Conservation (phyloP, 1,284 basidiomycete species). For the Moniliella sp. region DNA sequence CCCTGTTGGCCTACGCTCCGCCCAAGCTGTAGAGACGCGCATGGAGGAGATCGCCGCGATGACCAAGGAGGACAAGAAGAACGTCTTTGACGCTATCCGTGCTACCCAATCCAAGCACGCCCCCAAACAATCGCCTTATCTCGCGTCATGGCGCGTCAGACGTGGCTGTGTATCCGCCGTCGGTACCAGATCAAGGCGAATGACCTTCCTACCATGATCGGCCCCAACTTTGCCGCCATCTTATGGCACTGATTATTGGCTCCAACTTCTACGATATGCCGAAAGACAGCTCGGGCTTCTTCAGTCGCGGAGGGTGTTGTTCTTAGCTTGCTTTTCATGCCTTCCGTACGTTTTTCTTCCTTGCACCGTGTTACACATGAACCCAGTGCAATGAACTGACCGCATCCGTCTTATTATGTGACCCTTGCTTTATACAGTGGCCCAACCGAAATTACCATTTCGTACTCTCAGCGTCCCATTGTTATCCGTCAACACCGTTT, state of each 20-base stretch:
- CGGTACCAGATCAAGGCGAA: conserved; percentile 49
- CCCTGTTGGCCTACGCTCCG: conserved; percentile 7
- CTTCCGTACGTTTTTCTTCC: conserved; percentile 5
- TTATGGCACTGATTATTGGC: conserved; percentile 51
- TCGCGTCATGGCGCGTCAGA: conserved; percentile 37
- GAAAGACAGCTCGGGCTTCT: conserved; percentile 47
- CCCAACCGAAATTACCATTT: conserved; percentile 14
- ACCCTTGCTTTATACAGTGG: conserved; percentile 37
- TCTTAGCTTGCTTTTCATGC: conserved; percentile 5
- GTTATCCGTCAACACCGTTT: conserved; percentile 19
- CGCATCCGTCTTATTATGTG: no score
- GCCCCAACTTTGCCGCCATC: conserved; percentile 22
- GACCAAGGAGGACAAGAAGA: conserved; percentile 8
- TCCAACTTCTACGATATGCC: conserved; percentile 51
- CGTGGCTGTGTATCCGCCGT: conserved; percentile 46
- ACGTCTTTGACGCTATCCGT: conserved; percentile 6
- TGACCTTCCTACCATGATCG: conserved; percentile 36
- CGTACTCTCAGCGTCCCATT: conserved; percentile 17
- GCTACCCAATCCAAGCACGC: conserved; percentile 6
- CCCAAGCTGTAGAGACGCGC: conserved; percentile 8
- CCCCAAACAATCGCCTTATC: conserved; percentile 10
- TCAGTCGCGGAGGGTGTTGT: conserved; percentile 52
- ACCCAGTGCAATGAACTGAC: no score
- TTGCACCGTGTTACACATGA: conserved; percentile 34
- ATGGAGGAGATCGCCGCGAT: conserved; percentile 4